Evolutionary conservation across 331 rosid genomes (phyloP).

Genomic region (Erythrophleum ivorense): DNA sequence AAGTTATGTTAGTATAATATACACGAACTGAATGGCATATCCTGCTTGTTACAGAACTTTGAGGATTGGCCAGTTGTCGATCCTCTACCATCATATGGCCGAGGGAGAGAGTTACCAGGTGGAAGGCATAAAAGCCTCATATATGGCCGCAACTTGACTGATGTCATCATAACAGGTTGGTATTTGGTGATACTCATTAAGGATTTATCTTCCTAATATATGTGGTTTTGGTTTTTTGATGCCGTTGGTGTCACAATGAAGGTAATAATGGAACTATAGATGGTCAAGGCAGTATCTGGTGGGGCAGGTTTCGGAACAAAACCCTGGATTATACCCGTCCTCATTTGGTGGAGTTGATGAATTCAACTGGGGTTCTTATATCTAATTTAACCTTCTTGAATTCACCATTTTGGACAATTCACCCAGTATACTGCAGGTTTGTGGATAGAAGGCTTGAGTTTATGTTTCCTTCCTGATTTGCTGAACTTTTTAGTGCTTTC

Average conservation of each 20-base stretch:
- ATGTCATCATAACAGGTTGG: constrained; percentile 73
- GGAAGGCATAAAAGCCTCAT: constrained; percentile 77
- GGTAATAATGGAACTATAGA: constrained; percentile 75
- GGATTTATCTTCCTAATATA: constrained; percentile 5
- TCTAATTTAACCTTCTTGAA: constrained; percentile 70
- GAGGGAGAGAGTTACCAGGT: constrained; percentile 85
- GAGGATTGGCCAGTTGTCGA: constrained; percentile 74
- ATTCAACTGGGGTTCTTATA: constrained; percentile 70
- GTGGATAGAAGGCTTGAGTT: constrained; percentile 44
- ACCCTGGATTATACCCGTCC: constrained; percentile 74
- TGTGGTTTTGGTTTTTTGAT: constrained; percentile 37
- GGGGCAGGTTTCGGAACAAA: constrained; percentile 65
- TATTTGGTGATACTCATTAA: constrained; percentile 8
- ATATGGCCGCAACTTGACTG: constrained; percentile 66
- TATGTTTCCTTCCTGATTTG: constrained; percentile 23
- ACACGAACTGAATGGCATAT: constrained; percentile 37
- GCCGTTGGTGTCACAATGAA: constrained; percentile 44
- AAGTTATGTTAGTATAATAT: constrained; percentile 24
- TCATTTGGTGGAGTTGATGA: constrained; percentile 76
- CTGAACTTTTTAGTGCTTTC: constrained; percentile 35
- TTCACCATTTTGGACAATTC: constrained; percentile 85
- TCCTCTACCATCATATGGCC: constrained; percentile 83
- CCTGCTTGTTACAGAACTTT: constrained; percentile 53
- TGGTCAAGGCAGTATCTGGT: constrained; percentile 86
- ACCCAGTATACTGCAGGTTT: constrained; percentile 88